Evolutionary conservation across 495 filamentous ascomycete genomes (phyloP), one percentile per base, ranked within the genome.

Genomic region (Aspergillus indologenus): DNA sequence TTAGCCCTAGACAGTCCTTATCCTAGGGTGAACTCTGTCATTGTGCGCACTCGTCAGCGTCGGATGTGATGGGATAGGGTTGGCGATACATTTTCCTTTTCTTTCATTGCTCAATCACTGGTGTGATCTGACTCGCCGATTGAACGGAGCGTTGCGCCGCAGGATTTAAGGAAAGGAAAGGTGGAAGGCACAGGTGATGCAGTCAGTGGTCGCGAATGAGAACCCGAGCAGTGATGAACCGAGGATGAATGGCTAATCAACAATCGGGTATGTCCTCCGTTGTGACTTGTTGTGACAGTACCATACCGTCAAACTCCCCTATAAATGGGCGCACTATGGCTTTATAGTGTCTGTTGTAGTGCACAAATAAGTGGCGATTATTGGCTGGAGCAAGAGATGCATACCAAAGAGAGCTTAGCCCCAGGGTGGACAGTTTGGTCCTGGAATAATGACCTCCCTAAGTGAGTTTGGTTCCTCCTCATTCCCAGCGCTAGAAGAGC

Each of bases 401-500:
- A 40, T 7, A 4, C 34, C 34, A 4, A 40, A 40, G 34, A 40
- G 34, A 40, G 34, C 6, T 40, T 40, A 40, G 34, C 12, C 2
- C 34, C 2, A 40, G 34, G 34, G 7, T 11, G 34, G 34, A 40
- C 34, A 40, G 12, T 40, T 15, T 7, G 34, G 34, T 40, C 34
- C 34, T 40, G 34, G 34, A 40, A 40, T 40, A 40, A 40, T 40
- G 34, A 40, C 34, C 34, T 40, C 5, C 34, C 34, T 40, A 7
- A 40, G 12, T 11, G 34, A 7, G 34, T 9, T 14, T 40, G 12
- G 34, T 31, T 19, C 22, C 43, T 54, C 23, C 31, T 43, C 43
- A 54, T 54, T 54, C 43, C 49, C 49, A n/a, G 29, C 15, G 43
- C 51, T 40, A 53, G 17, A 42, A n/a, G 20, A 53, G 31, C 31